Base-by-base conservation (phyloP, 176 grass and related monocot genomes). In the Eremochloa ophiuroides region DNA sequence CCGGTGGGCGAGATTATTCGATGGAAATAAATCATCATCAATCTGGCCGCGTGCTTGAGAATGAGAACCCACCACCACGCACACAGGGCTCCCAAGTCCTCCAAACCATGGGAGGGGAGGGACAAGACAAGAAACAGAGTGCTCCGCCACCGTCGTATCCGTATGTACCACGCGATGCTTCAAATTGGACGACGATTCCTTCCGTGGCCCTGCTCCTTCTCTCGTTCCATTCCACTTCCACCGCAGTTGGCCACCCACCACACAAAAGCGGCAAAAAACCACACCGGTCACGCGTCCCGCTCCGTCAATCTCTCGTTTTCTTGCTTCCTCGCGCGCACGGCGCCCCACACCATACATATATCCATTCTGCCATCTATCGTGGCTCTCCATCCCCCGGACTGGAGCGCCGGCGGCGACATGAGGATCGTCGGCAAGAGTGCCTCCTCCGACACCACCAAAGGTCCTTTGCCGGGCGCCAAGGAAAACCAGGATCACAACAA, bases 361-460 rank as follows among this genome's bases (percentile, higher is more conserved):
- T 9, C 50, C 44, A 5, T 40, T 40, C 39, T 40, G 39, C 39
- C 4, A 8, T 40, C 39, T 8, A 40, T 40, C 39, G 1, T 3
- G 39, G 39, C 39, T 35, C 34, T 5, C 34, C 34, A 35, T 35
- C 34, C n/a, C n/a, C n/a, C 35, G 35, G 33, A 4, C 33, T 4
- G 33, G 33, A 2, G 33, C 33, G 33, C 35, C 35, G 43, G 5
- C 74, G 28, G 74, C 16, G 12, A 2, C 66, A 87, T 82, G 86
- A 77, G 44, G 58, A 8, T 83, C 80, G 4, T 71, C 80, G 15
- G 66, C 80, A 63, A 25, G 41, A 82, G 61, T 11, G 7, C 76
- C 29, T 28, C 66, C 15, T 33, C 64, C 13, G 2, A 7, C 40
- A 41, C 14, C 34, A 50, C 5, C n/a, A n/a, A n/a, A 66, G 50